Percentiles rank a stretch among this genome's conserved stretches.
phyloP scores from a whole-genome alignment of 345 rosid genomes.

The Euclidium syriacum region DNA sequence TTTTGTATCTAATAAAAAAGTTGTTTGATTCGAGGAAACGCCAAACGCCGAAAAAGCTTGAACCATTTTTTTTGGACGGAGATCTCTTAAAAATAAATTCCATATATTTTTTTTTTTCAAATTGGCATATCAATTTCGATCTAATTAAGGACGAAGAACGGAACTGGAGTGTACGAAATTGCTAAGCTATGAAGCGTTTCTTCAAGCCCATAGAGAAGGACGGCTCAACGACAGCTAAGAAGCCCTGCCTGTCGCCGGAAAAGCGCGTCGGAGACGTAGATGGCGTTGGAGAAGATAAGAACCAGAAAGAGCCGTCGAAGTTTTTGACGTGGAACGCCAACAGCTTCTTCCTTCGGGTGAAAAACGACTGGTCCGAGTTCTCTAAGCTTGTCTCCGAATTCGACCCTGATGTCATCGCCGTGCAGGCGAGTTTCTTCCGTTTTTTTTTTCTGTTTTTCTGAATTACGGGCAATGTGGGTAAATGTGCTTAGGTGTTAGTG shows the following conservation, averaged over 20 bases:
- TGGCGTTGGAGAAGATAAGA: conserved; percentile 13
- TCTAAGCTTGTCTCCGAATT: conserved; percentile 51
- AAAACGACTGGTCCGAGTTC: conserved; percentile 83
- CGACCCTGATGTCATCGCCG: conserved; percentile 83
- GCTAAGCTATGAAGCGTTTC: conserved; percentile 71
- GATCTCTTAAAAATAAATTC: neutral
- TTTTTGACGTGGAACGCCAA: conserved; percentile 94
- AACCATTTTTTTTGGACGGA: neutral
- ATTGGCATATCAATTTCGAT: neutral
- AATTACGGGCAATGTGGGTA: conserved; percentile 5
- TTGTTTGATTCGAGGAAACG: neutral
- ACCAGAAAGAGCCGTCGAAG: conserved; percentile 59
- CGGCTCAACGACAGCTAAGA: conserved; percentile 55
- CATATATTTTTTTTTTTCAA: neutral
- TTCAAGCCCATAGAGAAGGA: conserved; percentile 89
- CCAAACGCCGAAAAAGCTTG: neutral
- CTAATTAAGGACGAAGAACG: neutral
- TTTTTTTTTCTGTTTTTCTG: neutral
- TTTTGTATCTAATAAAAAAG: no score
- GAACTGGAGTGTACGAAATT: neutral
- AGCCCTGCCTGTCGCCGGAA: conserved; percentile 44
- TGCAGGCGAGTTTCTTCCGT: conserved; percentile 49
- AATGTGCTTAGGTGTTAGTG: conserved; percentile 4
- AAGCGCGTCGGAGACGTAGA: conserved; percentile 24
- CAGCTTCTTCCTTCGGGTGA: conserved; percentile 89